These are phyloP conservation scores for Xylaria hypoxylon DNA, from an alignment of 2,329 filamentous ascomycete species.

Conservation along the genomic window DNA sequence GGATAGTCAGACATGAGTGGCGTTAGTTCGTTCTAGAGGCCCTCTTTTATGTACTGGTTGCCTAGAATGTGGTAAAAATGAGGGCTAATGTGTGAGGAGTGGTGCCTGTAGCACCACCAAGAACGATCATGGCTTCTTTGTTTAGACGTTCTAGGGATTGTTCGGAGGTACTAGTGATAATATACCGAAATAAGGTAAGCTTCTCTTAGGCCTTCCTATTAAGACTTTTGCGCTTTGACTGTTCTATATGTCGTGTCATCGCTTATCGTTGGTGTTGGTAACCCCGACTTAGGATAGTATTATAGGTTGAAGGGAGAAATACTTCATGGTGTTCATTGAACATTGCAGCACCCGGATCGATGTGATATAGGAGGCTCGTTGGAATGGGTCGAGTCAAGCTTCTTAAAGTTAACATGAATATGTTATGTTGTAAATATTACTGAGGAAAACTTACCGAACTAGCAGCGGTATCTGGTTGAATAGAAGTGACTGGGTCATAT, in stretches of 20 bases:
- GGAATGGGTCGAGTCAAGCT: not conserved
- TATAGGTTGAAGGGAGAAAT: not conserved
- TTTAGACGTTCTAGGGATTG: not conserved
- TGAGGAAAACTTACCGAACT: not conserved
- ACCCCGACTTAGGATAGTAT: not conserved
- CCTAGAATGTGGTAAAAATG: not conserved
- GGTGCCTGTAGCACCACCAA: not conserved
- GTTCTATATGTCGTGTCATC: conserved; percentile 3
- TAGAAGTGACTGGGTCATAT: not conserved
- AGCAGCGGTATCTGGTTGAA: not conserved
- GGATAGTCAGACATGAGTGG: conserved; percentile 1
- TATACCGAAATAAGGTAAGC: not conserved
- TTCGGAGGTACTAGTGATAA: not conserved
- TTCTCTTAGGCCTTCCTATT: not conserved
- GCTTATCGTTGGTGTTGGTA: not conserved
- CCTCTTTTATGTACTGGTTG: not conserved
- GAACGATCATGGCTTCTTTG: conserved; percentile 6
- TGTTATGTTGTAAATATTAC: not conserved
- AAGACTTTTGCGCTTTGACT: not conserved
- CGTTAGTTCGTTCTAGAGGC: not conserved
- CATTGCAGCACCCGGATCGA: not conserved
- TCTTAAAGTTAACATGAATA: not conserved
- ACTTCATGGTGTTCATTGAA: not conserved
- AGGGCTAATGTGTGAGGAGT: not conserved
- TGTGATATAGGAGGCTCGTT: not conserved